These are phyloP conservation scores for Naganishia vaughanmartiniae DNA, from an alignment of 768 basidiomycete genomes.

Conservation along the genomic window DNA sequence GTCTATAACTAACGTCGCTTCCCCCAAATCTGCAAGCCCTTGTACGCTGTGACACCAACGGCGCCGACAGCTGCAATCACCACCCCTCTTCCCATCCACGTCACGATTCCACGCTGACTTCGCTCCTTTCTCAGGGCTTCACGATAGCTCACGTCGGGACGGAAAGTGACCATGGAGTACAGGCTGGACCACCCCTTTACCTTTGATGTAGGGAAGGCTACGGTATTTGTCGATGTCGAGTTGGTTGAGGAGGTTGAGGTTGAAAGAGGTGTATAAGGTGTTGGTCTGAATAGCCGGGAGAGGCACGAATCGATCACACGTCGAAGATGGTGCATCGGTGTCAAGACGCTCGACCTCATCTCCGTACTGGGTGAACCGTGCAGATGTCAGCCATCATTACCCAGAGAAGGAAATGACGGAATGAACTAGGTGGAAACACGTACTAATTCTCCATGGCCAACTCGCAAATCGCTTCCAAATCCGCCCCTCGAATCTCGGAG, in stretches of 20 bases:
- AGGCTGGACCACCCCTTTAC: slow-evolving; percentile 83
- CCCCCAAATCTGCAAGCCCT: not conserved
- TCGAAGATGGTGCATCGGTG: slow-evolving; percentile 71
- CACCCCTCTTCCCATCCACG: slow-evolving; percentile 19
- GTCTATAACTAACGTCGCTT: slow-evolving; percentile 2
- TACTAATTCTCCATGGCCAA: slow-evolving; percentile 97
- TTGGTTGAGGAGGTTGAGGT: slow-evolving; percentile 13
- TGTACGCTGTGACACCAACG: not conserved
- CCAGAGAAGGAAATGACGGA: slow-evolving; percentile 1
- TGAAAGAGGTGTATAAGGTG: slow-evolving; percentile 35
- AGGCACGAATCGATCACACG: slow-evolving; percentile 72
- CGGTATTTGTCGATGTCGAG: slow-evolving; percentile 30
- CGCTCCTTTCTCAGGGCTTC: slow-evolving; percentile 69
- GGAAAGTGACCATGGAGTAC: slow-evolving; percentile 97
- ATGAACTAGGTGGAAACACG: no score
- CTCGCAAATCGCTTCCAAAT: slow-evolving; percentile 83
- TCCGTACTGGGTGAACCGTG: slow-evolving; percentile 63
- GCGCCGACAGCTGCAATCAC: not conserved
- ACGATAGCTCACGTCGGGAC: slow-evolving; percentile 89
- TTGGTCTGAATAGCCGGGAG: slow-evolving; percentile 40
- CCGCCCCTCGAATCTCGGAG: slow-evolving; percentile 75
- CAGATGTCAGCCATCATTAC: not conserved
- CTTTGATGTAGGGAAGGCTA: slow-evolving; percentile 62
- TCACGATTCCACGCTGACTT: slow-evolving; percentile 66
- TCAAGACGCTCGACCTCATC: slow-evolving; percentile 90